A percentile compares a stretch with the other conserved stretches of the same genome.
These are phyloP conservation scores for Kipferlia bialata DNA, from an alignment of 78 protist species.

Conservation along the genomic window DNA sequence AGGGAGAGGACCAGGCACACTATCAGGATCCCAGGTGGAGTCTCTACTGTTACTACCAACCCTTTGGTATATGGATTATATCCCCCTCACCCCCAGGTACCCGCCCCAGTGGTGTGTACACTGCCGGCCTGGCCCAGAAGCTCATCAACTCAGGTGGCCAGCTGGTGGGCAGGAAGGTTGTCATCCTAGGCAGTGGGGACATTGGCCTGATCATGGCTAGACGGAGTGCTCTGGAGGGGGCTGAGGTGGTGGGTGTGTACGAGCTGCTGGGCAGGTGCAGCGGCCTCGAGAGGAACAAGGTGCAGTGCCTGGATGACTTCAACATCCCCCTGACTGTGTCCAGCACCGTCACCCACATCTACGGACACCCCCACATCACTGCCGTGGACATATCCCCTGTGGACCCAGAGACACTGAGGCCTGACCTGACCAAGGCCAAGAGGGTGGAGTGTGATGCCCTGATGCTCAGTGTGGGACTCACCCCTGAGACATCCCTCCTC, in stretches of 20 bases:
- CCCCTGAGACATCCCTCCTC: neutral
- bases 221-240: neutral
- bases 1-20: neutral
- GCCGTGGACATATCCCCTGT: neutral
- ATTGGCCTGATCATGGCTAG: constrained; percentile 5
- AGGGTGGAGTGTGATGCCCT: neutral
- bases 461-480: neutral
- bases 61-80: no score
- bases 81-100: no score
- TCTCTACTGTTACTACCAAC: no score
- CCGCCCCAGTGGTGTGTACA: constrained; percentile 3
- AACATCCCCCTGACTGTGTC: neutral
- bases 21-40: constrained; percentile 3
- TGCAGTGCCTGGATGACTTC: constrained; percentile 1
- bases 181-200: constrained; percentile 7
- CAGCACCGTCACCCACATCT: neutral
- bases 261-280: neutral
- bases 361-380: neutral
- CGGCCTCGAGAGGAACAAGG: neutral
- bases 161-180: neutral
- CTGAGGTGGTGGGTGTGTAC: neutral
- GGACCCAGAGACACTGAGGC: neutral
- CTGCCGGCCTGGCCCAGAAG: constrained; percentile 5
- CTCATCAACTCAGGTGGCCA: neutral
- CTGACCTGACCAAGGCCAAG: neutral